Evolutionary conservation across 1,284 basidiomycete species (phyloP).

Genomic region (Takashimella tepidaria): DNA sequence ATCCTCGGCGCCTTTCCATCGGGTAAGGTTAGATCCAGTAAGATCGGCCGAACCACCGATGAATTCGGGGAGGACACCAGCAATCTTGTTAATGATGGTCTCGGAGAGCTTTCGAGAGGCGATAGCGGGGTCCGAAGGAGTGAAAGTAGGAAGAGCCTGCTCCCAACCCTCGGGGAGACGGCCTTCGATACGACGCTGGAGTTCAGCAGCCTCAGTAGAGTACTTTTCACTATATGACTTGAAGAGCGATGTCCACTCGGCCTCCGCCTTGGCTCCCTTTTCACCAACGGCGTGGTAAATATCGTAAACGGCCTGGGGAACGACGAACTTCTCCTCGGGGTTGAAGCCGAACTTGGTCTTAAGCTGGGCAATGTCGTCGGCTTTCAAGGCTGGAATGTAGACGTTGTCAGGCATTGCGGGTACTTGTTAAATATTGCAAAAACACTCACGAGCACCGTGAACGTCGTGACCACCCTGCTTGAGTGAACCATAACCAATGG

Average conservation of each 20-base stretch:
- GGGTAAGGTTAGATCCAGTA: conserved; percentile 86
- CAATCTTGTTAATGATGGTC: conserved; percentile 73
- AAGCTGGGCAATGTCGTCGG: conserved; percentile 78
- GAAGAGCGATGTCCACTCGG: conserved; percentile 70
- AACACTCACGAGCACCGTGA: conserved; percentile 72
- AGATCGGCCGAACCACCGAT: conserved; percentile 88
- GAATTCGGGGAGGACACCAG: conserved; percentile 72
- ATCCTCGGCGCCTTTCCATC: conserved; percentile 69
- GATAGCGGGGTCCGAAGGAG: conserved; percentile 70
- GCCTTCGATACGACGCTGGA: conserved; percentile 75
- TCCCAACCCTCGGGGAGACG: conserved; percentile 84
- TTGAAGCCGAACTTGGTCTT: conserved; percentile 84
- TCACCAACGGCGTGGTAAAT: conserved; percentile 63
- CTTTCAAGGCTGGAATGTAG: conserved; percentile 66
- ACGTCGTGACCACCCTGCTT: conserved; percentile 88
- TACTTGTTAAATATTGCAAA: too few relatives aligned
- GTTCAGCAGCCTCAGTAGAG: conserved; percentile 77
- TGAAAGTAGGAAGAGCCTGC: conserved; percentile 69
- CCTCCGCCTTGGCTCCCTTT: conserved; percentile 68
- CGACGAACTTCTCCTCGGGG: conserved; percentile 69
- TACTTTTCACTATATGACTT: conserved; percentile 69
- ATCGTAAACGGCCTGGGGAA: conserved; percentile 70
- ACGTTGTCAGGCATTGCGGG: background rate
- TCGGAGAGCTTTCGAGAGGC: conserved; percentile 92
- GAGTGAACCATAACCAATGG: conserved; percentile 90